Evolutionary conservation across 768 basidiomycete species (phyloP).

Genomic region (Calocera viscosa): DNA sequence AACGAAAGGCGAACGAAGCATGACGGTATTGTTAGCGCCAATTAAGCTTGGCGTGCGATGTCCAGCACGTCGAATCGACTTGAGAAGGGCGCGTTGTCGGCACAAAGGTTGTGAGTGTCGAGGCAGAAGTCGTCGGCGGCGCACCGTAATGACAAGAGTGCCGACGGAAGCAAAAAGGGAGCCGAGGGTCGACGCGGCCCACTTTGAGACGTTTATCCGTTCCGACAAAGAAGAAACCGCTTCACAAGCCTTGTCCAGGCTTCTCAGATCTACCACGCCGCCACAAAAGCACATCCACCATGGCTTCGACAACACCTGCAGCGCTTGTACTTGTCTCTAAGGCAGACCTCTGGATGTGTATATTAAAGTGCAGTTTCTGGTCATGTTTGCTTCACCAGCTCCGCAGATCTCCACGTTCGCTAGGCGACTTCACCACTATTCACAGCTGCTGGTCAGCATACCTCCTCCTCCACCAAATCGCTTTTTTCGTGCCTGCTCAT

Average conservation of each 20-base stretch:
- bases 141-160: neutral
- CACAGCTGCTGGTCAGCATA: neutral
- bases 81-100: neutral
- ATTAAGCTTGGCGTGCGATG: neutral
- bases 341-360: neutral
- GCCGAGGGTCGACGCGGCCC: conserved; percentile 5
- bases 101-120: neutral
- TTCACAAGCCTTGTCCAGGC: neutral
- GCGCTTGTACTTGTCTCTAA: neutral
- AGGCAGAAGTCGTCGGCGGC: neutral
- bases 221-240: conserved; percentile 7
- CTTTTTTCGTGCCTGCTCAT: neutral
- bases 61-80: neutral
- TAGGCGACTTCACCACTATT: neutral
- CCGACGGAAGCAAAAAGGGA: neutral
- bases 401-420: neutral
- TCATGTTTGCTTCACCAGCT: neutral
- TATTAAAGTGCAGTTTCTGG: neutral
- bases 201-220: neutral
- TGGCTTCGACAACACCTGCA: neutral
- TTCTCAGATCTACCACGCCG: neutral
- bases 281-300: neutral
- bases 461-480: neutral
- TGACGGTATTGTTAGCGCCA: neutral
- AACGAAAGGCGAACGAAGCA: neutral